Evolutionary conservation across 2,329 filamentous ascomycete species (phyloP).

Genomic region (Exophiala dermatitidis): DNA sequence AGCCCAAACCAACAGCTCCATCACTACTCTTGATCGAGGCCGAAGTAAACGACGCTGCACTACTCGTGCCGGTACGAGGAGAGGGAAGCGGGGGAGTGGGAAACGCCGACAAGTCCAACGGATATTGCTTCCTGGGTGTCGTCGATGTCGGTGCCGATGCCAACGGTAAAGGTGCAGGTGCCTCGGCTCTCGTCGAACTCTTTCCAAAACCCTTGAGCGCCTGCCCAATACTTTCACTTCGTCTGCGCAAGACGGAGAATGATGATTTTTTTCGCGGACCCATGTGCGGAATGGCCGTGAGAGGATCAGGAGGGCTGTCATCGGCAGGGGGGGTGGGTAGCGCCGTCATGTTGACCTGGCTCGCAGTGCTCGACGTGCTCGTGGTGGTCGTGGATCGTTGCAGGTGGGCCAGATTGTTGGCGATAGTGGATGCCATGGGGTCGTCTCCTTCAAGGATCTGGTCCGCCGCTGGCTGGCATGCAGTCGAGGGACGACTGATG

Average conservation of each 20-base stretch:
- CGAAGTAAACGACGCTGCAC: slow-evolving; percentile 12
- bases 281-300: not conserved
- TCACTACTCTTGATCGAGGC: slow-evolving; percentile 8
- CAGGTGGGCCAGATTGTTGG: slow-evolving; percentile 2
- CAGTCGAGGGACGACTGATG: slow-evolving; percentile 16
- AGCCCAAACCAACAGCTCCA: slow-evolving; percentile 13
- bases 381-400: slow-evolving; percentile 13
- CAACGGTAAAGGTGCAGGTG: slow-evolving; percentile 4
- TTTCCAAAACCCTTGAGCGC: slow-evolving; percentile 24
- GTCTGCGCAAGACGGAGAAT: slow-evolving; percentile 18
- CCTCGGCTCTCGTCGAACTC: slow-evolving; percentile 15
- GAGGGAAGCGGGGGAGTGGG: slow-evolving; percentile 19
- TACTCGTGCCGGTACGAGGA: slow-evolving; percentile 7
- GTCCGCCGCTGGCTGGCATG: slow-evolving; percentile 8
- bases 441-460: slow-evolving; percentile 3
- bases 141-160: not conserved
- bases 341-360: slow-evolving; percentile 13
- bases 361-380: slow-evolving; percentile 5
- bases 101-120: slow-evolving; percentile 8
- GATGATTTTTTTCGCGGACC: slow-evolving; percentile 21
- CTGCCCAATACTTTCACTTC: slow-evolving; percentile 26
- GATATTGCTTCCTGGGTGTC: slow-evolving; percentile 6
- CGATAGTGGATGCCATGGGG: slow-evolving; percentile 1
- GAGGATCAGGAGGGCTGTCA: slow-evolving; percentile 3
- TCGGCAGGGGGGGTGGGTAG: slow-evolving; percentile 10